Evolutionary conservation across 192 early-diverging fungal genomes (phyloP), one percentile per base, ranked within the genome.

Genomic region (Coemansia sp.): DNA sequence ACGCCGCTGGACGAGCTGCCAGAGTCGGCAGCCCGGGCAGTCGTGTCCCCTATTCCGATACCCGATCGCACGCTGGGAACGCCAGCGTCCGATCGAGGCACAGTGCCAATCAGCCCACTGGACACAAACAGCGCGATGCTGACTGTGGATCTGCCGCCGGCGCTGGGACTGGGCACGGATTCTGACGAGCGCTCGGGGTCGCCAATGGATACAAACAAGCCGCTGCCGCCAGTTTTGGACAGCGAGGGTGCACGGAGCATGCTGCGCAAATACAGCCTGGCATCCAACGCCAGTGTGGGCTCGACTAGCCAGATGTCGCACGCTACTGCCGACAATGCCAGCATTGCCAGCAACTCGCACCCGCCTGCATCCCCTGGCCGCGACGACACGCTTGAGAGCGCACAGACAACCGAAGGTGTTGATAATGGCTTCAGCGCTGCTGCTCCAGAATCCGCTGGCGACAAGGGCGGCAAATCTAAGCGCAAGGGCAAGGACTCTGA

Each of bases 151-250:
- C 45, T 48, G n/a, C 32, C 32, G 20, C 22, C 21, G 0, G 44
- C 35, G 19, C 44, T 49, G 35, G 45, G 21, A 1, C 34, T 49
- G 25, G 55, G 29, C 23, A 47, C 45, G 29, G 50, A n/a, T n/a
- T n/a, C n/a, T n/a, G n/a, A 36, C 15, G 55, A 56, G 43, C 23
- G 17, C 23, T 19, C 35, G 25, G 23, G 5, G 14, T 58, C 49
- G 21, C 29, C 66, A 20, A 17, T 58, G 12, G 15, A 61, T 31
- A 30, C 49, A 20, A 64, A 68, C 53, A 75, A 75, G 40, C 64
- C 64, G 19, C 66, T 75, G 20, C 72, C 72, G 11, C 46, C 42
- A 2, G 17, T 68, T 30, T 12, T 14, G 20, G 23, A n/a, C 11
- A 25, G 15, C 22, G 25, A 46, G 25, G 7, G 14, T 14, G 12